These are phyloP conservation scores for Lathyrus oleraceus DNA, from an alignment of 306 rosid genomes.

Conservation along the genomic window DNA sequence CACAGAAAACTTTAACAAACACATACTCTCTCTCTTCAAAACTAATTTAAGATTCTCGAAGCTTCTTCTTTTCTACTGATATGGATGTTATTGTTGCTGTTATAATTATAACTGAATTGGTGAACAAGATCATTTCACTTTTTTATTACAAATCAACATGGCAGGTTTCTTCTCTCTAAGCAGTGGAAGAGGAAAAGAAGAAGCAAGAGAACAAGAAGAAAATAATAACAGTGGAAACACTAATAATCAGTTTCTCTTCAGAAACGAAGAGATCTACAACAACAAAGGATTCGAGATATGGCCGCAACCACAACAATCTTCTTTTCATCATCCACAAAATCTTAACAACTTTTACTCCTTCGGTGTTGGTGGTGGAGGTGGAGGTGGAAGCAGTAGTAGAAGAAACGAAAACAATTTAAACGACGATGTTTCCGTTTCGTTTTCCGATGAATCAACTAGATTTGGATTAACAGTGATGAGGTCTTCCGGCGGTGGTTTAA, in stretches of 20 bases:
- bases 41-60: slow-evolving; percentile 38
- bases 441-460: slow-evolving; percentile 60
- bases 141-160: slow-evolving; percentile 66
- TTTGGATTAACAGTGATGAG: slow-evolving; percentile 70
- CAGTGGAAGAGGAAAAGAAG: slow-evolving; percentile 52
- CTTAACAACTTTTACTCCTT: slow-evolving; percentile 61
- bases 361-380: slow-evolving; percentile 50
- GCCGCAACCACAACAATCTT: slow-evolving; percentile 58
- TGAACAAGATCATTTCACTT: slow-evolving; percentile 39
- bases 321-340: slow-evolving; percentile 28
- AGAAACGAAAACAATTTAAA: slow-evolving; percentile 25
- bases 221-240: slow-evolving; percentile 6
- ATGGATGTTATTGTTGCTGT: slow-evolving; percentile 65
- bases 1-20: neutral
- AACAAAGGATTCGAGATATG: slow-evolving; percentile 82
- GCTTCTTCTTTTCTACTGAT: slow-evolving; percentile 43
- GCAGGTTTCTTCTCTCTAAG: slow-evolving; percentile 92
- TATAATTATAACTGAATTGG: slow-evolving; percentile 48
- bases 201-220: slow-evolving; percentile 34
- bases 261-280: slow-evolving; percentile 82
- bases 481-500: slow-evolving; percentile 43
- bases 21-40: neutral
- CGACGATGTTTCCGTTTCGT: slow-evolving; percentile 42
- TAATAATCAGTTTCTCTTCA: slow-evolving; percentile 47
- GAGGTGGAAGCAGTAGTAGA: slow-evolving; percentile 40